These are phyloP conservation scores for Colletotrichum eleusines DNA, from an alignment of 2,329 filamentous ascomycete genomes.

Conservation along the genomic window DNA sequence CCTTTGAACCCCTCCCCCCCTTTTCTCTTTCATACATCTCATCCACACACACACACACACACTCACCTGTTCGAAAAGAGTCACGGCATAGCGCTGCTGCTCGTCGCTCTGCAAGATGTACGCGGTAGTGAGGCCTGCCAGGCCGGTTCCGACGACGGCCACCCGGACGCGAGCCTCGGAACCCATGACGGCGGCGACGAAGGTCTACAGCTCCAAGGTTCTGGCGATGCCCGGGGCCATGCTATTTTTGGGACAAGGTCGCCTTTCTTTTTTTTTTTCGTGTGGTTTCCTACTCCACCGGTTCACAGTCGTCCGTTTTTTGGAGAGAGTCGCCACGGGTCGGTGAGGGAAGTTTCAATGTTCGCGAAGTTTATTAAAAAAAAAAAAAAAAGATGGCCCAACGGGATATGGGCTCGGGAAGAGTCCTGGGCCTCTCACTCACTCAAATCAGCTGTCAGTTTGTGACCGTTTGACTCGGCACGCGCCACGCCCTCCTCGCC, in stretches of 20 bases:
- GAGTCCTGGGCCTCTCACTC: too few relatives aligned
- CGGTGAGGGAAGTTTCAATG: too few relatives aligned
- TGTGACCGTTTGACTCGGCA: too few relatives aligned
- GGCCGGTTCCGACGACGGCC: constrained; percentile 54
- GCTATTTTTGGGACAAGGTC: background rate
- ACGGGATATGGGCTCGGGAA: too few relatives aligned
- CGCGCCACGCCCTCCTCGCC: too few relatives aligned
- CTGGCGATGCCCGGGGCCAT: background rate
- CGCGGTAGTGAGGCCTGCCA: constrained; percentile 53
- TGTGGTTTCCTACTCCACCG: background rate
- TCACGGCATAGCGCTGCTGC: constrained; percentile 49
- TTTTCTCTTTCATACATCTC: background rate
- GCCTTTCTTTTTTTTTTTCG: background rate
- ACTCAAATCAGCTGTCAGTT: too few relatives aligned
- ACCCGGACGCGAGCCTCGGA: constrained; percentile 41
- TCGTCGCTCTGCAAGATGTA: constrained; percentile 51
- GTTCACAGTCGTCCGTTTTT: background rate
- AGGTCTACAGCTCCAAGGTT: background rate
- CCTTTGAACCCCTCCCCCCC: too few relatives aligned
- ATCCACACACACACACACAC: too few relatives aligned
- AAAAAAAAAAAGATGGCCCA: too few relatives aligned
- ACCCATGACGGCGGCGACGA: constrained; percentile 5
- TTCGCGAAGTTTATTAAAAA: too few relatives aligned
- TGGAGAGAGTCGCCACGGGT: too few relatives aligned
- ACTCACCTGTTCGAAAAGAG: constrained; percentile 55